A percentile compares a stretch with the other conserved stretches of the same genome.
phyloP scores from a whole-genome alignment of 202 grass and related monocot genomes.

The Carex arenaria region DNA sequence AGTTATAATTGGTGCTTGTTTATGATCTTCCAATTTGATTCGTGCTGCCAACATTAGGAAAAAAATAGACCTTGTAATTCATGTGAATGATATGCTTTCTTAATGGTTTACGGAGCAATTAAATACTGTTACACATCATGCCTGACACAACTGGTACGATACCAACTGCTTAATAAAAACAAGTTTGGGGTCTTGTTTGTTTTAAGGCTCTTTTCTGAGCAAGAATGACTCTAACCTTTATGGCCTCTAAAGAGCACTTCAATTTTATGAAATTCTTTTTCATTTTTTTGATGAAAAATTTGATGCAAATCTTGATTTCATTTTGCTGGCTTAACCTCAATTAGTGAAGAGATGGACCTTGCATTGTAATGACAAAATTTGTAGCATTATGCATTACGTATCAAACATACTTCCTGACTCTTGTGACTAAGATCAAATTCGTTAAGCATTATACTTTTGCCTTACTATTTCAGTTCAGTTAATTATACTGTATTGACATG shows the following conservation, averaged over 20 bases:
- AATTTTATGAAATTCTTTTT: not conserved
- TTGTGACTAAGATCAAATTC: not conserved
- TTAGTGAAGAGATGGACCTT: not conserved
- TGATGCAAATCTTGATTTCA: not conserved
- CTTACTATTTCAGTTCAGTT: not conserved
- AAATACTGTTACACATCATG: not conserved
- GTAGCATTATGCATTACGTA: not conserved
- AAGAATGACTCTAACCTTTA: not conserved
- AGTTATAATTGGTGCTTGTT: slow-evolving; percentile 18
- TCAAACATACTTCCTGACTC: not conserved
- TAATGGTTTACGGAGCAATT: not conserved
- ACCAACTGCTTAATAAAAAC: not conserved
- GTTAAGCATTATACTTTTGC: not conserved
- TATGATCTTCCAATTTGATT: not conserved
- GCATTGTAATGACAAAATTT: not conserved
- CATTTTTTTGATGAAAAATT: no score
- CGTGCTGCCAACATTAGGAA: not conserved
- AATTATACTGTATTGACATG: not conserved
- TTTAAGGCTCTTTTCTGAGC: not conserved
- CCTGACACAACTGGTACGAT: not conserved
- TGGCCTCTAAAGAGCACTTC: not conserved
- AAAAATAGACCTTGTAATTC: not conserved
- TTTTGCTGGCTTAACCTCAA: not conserved
- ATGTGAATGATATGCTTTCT: not conserved
- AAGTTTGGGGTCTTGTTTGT: not conserved